Conservation (phyloP, 495 filamentous ascomycete genomes). For the Viridothelium virens region DNA sequence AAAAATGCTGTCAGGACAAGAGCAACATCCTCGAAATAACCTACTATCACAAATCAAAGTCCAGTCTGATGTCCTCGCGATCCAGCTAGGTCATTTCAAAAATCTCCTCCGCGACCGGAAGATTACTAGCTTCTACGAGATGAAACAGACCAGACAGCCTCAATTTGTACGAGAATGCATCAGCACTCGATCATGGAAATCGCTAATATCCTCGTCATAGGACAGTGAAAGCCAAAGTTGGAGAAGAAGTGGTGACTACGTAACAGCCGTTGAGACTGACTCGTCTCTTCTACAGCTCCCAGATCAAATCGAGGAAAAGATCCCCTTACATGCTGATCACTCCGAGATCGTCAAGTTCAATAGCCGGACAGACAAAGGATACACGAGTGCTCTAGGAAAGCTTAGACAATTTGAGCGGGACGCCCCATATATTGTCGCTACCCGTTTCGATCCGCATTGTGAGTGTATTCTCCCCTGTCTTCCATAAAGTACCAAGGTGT, state of each 20-base stretch:
- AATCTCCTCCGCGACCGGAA: conserved; percentile 32
- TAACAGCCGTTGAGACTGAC: conserved; percentile 21
- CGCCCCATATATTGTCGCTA: conserved; percentile 1
- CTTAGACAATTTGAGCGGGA: conserved; percentile 15
- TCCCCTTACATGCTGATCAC: conserved; percentile 24
- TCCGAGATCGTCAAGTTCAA: conserved; percentile 29
- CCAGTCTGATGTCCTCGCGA: conserved; percentile 27
- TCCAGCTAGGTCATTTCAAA: conserved; percentile 9
- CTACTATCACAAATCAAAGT: conserved; percentile 21
- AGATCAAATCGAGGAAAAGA: conserved; percentile 20
- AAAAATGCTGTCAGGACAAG: conserved; percentile 27
- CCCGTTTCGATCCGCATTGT: neutral
- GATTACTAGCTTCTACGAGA: conserved; percentile 34
- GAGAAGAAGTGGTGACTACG: neutral
- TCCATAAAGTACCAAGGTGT: too few species aligned
- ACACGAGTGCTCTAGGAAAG: conserved; percentile 15
- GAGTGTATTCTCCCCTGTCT: too few species aligned
- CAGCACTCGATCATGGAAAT: neutral
- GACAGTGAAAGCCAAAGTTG: neutral
- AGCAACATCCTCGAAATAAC: conserved; percentile 27
- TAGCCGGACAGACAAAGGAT: conserved; percentile 10
- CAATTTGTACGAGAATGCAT: conserved; percentile 16
- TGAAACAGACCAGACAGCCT: conserved; percentile 28
- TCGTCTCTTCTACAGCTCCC: conserved; percentile 25
- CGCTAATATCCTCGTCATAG: neutral